Evolutionary conservation across 1,139 yeast species (phyloP), one percentile per base, ranked within the genome.

Genomic region (Blastobotrys proliferans): DNA sequence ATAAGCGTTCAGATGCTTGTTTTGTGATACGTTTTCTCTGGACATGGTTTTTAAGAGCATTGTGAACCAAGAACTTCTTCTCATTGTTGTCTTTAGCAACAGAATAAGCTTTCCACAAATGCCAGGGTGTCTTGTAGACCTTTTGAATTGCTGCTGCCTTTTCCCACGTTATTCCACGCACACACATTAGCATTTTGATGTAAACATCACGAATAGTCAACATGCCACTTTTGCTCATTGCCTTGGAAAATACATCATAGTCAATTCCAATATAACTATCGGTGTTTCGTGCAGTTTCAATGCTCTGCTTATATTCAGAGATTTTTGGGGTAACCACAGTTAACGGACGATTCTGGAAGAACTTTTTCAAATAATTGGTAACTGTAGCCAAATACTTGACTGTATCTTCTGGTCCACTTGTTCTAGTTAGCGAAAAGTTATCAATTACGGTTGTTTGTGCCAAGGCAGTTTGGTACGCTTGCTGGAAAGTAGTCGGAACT

Each of bases 91-190:
- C 64, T 2, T 60, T 44, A 1, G 53, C 45, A 20, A 67, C 61
- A 1, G 49, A 48, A 49, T 72, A 79, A 1, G 77, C 74, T 14
- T 56, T 54, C 25, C 68, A 48, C 1, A 87, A 66, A 19, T 53
- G 57, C 28, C 66, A 63, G 0, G 95, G 95, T 0, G 95, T 85
- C 5, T 75, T 73, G 54, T 73, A 87, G 35, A 69, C 60, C 37
- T 63, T 68, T 61, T 90, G 97, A 6, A 94, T 79, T 3, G 79
- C 77, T 9, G 79, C 60, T 0, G 98, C 98, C 59, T 84, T 86
- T 50, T 90, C 97, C 34, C 87, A 66, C 0, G 95, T 79, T 0
- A 92, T 71, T 0, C 98, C 98, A 47, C 77, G 73, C 1, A 83
- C 73, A 1, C 90, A 73, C 83, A 88, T 78, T 20, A 94, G 70